phyloP scores from a whole-genome alignment of 345 rosid genomes.

The Diplotaxis tenuifolia region DNA sequence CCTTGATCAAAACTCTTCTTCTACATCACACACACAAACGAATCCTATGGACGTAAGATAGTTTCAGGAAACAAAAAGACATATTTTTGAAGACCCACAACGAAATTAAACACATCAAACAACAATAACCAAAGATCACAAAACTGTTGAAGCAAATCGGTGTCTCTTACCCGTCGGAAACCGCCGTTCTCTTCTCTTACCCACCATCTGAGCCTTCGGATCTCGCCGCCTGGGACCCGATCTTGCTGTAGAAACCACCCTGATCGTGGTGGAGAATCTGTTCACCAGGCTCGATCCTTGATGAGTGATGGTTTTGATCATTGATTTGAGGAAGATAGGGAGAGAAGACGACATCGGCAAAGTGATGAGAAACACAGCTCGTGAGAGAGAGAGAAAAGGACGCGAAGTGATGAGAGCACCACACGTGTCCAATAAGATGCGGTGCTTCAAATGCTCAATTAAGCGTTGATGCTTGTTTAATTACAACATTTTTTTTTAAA shows the following conservation, averaged over 20 bases:
- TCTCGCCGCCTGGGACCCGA: conserved; percentile 40
- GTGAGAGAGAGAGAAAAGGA: no score
- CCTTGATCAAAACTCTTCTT: conserved; percentile 75
- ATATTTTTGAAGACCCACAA: background rate
- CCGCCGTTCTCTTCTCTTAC: conserved; percentile 46
- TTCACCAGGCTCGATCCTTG: conserved; percentile 30
- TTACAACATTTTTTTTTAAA: no score
- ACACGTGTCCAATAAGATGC: no score
- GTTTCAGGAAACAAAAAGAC: background rate
- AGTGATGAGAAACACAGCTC: no score
- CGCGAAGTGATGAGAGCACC: no score
- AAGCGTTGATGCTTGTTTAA: no score
- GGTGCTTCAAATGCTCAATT: no score
- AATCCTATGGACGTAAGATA: background rate
- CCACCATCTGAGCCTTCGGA: conserved; percentile 48
- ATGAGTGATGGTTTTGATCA: no score
- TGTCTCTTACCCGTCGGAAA: conserved; percentile 51
- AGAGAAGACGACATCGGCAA: no score
- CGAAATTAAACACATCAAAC: background rate
- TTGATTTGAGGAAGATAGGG: no score
- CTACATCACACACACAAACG: conserved; percentile 39
- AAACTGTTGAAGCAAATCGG: background rate
- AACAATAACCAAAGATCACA: conserved; percentile 6
- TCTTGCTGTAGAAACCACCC: conserved; percentile 39
- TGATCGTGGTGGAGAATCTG: conserved; percentile 34